Evolutionary conservation across 2,329 filamentous ascomycete species (phyloP), one percentile per base, ranked within the genome.

Genomic region (Rhynchosporium agropyri): DNA sequence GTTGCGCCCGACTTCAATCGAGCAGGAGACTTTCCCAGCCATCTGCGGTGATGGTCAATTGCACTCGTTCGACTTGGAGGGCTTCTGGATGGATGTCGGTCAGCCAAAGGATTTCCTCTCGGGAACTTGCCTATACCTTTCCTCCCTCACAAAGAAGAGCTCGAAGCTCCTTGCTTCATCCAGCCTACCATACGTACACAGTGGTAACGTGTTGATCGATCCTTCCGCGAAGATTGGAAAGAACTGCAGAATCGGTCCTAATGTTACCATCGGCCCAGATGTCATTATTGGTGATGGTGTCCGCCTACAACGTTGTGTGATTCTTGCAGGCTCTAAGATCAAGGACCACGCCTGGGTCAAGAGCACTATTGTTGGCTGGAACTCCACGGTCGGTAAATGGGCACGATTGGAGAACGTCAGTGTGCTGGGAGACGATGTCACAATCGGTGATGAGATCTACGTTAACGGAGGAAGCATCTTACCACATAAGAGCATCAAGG

Each of bases 321-420:
- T 99, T 62, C 84, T 99, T 68, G 85, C 89, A 66, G 90, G 91
- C 73, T 92, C 89, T 79, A 97, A 96, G 82, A 89, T 97, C 79
- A 97, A 97, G 85, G 95, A 99, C 76, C 94, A 99, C 77, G 95
- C 95, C 54, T 98, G 94, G 94, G 86, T 99, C 78, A 98, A 98
- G 87, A 96, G 91, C 76, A 95, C 94, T 73, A 98, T 99, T 77
- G 92, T 98, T 59, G 94, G 94, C 74, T 99, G 94, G 94, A 97
- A 97, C 84, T 96, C 92, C 81, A 90, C 87, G 42, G 92, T 99
- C 62, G 94, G 94, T 75, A 90, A 90, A 76, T 99, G 94, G 94
- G 94, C 94, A 63, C 90, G 94, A 70, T 83, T 98, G 68, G 95
- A 99, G 84, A 99, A 99, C 75, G 93, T 98, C 48, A 94, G 91